Conservation (phyloP, 1,139 yeast genomes). For the Geotrichum aggregatum region DNA sequence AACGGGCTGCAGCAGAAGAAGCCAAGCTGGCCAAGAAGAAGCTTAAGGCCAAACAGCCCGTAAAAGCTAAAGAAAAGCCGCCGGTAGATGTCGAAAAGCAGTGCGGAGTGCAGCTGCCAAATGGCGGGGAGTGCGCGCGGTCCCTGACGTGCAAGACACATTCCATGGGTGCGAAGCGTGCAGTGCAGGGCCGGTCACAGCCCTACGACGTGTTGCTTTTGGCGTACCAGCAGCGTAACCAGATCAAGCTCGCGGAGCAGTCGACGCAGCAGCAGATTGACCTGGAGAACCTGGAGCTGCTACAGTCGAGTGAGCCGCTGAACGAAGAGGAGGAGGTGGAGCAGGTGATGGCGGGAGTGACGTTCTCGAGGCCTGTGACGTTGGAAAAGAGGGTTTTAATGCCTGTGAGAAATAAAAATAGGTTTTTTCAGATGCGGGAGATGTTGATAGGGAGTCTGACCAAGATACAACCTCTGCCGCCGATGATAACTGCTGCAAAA, state of each 20-base stretch:
- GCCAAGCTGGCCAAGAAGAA: constrained; percentile 64
- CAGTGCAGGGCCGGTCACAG: constrained; percentile 86
- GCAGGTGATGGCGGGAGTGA: constrained; percentile 87
- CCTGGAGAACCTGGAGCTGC: constrained; percentile 35
- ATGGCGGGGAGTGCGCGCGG: constrained; percentile 92
- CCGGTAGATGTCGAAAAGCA: constrained; percentile 93
- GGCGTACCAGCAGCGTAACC: constrained; percentile 87
- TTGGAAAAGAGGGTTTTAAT: constrained; percentile 69
- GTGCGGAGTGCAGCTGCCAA: constrained; percentile 91
- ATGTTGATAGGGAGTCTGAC: constrained; percentile 39
- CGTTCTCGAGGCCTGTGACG: constrained; percentile 70
- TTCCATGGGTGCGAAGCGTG: constrained; percentile 95
- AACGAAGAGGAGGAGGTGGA: constrained; percentile 90
- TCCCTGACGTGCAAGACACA: constrained; percentile 95
- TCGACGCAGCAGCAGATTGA: constrained; percentile 37
- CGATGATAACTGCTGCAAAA: background rate
- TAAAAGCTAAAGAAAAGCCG: constrained; percentile 78
- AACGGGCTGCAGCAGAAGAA: constrained; percentile 62
- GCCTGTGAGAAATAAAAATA: constrained; percentile 66
- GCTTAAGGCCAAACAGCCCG: constrained; percentile 42
- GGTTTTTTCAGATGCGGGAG: constrained; percentile 70
- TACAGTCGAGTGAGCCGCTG: constrained; percentile 31
- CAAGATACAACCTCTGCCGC: constrained; percentile 24
- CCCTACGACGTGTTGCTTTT: constrained; percentile 86
- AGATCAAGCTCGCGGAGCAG: constrained; percentile 59